Percentiles rank a stretch among this genome's conserved stretches.
These are phyloP conservation scores for Apiotrichum sp. DNA, from an alignment of 1,284 basidiomycete genomes.

Conservation along the genomic window DNA sequence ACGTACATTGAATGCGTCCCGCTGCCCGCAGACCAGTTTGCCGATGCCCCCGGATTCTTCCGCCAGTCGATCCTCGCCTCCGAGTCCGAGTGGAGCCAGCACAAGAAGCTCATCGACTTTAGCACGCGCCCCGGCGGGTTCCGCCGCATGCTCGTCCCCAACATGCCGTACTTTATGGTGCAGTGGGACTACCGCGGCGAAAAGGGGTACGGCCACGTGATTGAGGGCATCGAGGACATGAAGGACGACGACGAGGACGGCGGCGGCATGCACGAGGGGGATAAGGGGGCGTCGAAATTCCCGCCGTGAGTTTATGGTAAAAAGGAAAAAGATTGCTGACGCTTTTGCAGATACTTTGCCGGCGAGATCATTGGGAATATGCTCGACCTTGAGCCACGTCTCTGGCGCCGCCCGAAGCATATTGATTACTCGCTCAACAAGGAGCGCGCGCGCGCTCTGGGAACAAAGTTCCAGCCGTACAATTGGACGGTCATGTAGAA, in stretches of 20 bases:
- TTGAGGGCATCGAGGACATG: conserved; percentile 74
- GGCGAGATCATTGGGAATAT: conserved; percentile 90
- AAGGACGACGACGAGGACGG: conserved; percentile 58
- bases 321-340: neutral
- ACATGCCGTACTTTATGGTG: conserved; percentile 97
- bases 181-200: conserved; percentile 97
- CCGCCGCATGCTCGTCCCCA: conserved; percentile 85
- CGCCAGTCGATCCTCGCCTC: conserved; percentile 86
- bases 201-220: conserved; percentile 94
- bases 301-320: conserved; percentile 58
- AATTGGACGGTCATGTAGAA: conserved; percentile 41
- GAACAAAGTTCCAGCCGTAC: conserved; percentile 45
- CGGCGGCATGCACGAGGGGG: conserved; percentile 67
- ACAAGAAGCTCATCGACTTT: conserved; percentile 95
- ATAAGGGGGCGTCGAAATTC: conserved; percentile 81
- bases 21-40: conserved; percentile 74
- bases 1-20: conserved; percentile 88
- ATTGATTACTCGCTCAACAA: conserved; percentile 66
- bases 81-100: conserved; percentile 94
- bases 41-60: conserved; percentile 87
- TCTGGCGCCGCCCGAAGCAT: conserved; percentile 73
- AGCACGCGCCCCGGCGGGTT: conserved; percentile 80
- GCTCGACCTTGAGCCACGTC: conserved; percentile 77
- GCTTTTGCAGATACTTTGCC: conserved; percentile 70
- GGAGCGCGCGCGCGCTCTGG: conserved; percentile 56